These are phyloP conservation scores for Monosporascus sp. DNA, from an alignment of 2,329 filamentous ascomycete genomes.

Conservation along the genomic window DNA sequence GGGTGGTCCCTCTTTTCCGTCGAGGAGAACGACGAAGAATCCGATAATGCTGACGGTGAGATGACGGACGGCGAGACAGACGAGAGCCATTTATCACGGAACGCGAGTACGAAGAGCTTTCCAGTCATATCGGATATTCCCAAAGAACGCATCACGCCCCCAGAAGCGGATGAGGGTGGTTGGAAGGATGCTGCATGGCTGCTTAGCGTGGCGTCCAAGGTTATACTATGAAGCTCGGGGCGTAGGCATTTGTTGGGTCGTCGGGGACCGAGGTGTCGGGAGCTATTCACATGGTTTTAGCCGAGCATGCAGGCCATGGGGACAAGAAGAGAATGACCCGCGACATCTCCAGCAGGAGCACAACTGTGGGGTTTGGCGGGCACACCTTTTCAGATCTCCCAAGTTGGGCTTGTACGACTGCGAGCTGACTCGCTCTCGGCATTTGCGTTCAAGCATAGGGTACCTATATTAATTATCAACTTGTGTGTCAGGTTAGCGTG, in stretches of 20 bases:
- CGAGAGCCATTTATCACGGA: constrained; percentile 28
- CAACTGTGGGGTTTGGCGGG: too few species aligned
- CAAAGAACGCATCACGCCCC: constrained; percentile 42
- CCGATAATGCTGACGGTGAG: constrained; percentile 32
- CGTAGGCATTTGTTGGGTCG: background rate
- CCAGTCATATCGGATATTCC: constrained; percentile 33
- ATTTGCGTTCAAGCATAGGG: too few species aligned
- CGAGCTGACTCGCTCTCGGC: too few species aligned
- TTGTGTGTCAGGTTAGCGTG: too few species aligned
- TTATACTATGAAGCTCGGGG: constrained; percentile 42
- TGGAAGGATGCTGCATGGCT: constrained; percentile 67
- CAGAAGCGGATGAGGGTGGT: constrained; percentile 51
- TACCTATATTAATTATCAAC: too few species aligned
- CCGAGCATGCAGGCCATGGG: too few species aligned
- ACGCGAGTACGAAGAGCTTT: constrained; percentile 35
- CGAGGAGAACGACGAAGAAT: constrained; percentile 53
- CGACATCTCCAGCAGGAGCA: too few species aligned
- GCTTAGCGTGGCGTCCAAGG: constrained; percentile 58
- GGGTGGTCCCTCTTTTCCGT: constrained; percentile 59
- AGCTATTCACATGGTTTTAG: background rate
- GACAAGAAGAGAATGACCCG: too few species aligned
- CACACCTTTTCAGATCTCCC: too few species aligned
- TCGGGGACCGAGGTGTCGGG: background rate
- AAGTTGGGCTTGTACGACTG: too few species aligned
- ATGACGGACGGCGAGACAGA: constrained; percentile 32